Evolutionary conservation across 116 monocot genomes (phyloP).

Genomic region (Papilionanthe hybrid): DNA sequence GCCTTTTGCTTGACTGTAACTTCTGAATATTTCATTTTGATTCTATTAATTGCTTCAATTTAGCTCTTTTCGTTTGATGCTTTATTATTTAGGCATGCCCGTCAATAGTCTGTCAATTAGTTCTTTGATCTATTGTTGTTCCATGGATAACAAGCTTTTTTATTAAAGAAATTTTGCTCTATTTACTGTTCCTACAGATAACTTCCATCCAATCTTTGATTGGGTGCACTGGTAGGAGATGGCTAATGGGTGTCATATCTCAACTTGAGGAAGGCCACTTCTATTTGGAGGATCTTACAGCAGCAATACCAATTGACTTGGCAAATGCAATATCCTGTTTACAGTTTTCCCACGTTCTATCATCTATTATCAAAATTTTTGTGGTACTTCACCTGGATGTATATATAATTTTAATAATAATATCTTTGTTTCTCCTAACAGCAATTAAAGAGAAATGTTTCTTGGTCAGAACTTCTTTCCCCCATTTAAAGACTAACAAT

Average conservation of each 20-base stretch:
- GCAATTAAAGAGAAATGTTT: not conserved
- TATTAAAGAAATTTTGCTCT: not conserved
- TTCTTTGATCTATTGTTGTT: not conserved
- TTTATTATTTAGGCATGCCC: not conserved
- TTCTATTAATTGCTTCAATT: not conserved
- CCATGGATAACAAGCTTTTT: not conserved
- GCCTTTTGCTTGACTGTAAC: not conserved
- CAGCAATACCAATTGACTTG: constrained; percentile 87
- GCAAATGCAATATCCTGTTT: constrained; percentile 91
- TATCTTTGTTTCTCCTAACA: not conserved
- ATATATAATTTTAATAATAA: not conserved
- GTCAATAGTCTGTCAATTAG: not conserved
- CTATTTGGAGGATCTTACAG: constrained; percentile 90
- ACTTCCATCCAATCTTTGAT: constrained; percentile 87
- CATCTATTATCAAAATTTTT: not conserved
- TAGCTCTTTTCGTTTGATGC: not conserved
- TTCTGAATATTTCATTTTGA: not conserved
- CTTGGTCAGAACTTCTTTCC: not conserved
- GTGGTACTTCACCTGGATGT: not conserved
- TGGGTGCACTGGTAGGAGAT: constrained; percentile 84
- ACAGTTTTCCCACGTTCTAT: not conserved
- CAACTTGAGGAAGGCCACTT: constrained; percentile 93
- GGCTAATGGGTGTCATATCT: constrained; percentile 97
- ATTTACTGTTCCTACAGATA: constrained; percentile 45
- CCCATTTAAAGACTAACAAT: not conserved